Conservation (phyloP, 768 basidiomycete species). For the Gymnopilus junonius region DNA sequence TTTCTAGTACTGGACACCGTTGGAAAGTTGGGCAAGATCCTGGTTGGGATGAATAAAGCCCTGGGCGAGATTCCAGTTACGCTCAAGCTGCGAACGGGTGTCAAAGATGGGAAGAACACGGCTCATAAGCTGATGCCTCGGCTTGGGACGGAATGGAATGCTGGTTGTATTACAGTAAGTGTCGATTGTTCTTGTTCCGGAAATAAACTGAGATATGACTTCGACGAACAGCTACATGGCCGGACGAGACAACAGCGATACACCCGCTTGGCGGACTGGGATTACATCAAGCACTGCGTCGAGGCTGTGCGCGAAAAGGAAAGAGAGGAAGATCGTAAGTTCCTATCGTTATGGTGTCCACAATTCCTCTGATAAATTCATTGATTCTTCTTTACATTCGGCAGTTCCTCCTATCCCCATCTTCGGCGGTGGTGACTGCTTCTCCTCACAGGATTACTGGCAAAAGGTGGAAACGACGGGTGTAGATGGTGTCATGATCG, state of each 20-base stretch:
- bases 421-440: constrained; percentile 96
- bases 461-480: constrained; percentile 74
- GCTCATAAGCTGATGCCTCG: constrained; percentile 93
- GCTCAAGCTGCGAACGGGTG: constrained; percentile 90
- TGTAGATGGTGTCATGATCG: constrained; percentile 96
- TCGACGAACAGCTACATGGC: constrained; percentile 81
- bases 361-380: neutral
- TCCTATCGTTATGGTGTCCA: too few species aligned
- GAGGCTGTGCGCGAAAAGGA: constrained; percentile 74
- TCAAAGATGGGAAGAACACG: constrained; percentile 84
- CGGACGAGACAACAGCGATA: constrained; percentile 95
- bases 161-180: constrained; percentile 48
- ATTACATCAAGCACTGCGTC: constrained; percentile 88
- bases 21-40: constrained; percentile 81
- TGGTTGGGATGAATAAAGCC: constrained; percentile 90
- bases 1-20: constrained; percentile 79
- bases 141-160: constrained; percentile 56
- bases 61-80: constrained; percentile 92
- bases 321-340: constrained; percentile 72
- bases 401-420: constrained; percentile 87
- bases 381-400: neutral
- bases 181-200: neutral
- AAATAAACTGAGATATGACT: neutral
- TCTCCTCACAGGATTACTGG: constrained; percentile 86
- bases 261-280: constrained; percentile 91